Conservation (phyloP, 371 early-diverging fungal genomes). For the Actinomortierella wolfii region DNA sequence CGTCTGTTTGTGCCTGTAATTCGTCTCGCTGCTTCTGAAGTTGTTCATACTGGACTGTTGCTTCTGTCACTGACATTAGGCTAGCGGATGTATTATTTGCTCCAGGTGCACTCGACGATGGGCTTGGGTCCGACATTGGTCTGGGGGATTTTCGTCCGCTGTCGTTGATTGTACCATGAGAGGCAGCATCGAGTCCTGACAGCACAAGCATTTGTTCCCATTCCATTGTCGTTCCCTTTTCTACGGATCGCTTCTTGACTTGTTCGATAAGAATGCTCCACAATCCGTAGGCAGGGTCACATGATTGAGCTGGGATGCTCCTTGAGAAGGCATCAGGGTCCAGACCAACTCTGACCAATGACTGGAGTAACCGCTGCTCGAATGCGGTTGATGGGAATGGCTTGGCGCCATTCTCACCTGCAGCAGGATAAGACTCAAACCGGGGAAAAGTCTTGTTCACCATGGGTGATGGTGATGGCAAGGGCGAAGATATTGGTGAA, state of each 20-base stretch:
- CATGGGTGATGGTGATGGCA: conserved; percentile 41
- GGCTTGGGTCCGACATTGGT: conserved; percentile 46
- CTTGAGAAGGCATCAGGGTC: conserved; percentile 61
- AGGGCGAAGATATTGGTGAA: conserved; percentile 37
- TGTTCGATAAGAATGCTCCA: conserved; percentile 73
- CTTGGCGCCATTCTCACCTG: conserved; percentile 24
- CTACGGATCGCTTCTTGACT: conserved; percentile 23
- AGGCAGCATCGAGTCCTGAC: conserved; percentile 11
- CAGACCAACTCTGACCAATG: conserved; percentile 66
- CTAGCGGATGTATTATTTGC: no score
- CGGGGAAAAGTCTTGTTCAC: conserved; percentile 39
- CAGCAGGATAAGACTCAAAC: conserved; percentile 13
- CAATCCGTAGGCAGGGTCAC: conserved; percentile 70
- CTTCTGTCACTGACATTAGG: no score
- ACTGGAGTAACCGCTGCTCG: conserved; percentile 55
- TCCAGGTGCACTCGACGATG: conserved; percentile 16
- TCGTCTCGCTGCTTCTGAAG: conserved; percentile 6
- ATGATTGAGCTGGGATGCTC: conserved; percentile 66
- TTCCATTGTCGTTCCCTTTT: conserved; percentile 38
- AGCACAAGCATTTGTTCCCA: conserved; percentile 40
- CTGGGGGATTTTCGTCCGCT: conserved; percentile 35
- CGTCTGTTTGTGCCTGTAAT: conserved; percentile 19
- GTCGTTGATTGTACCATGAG: conserved; percentile 13
- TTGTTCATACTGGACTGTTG: background rate
- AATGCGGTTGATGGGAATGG: conserved; percentile 46